Base-by-base conservation (phyloP, 371 early-diverging fungal species). In the Mucor indicus region DNA sequence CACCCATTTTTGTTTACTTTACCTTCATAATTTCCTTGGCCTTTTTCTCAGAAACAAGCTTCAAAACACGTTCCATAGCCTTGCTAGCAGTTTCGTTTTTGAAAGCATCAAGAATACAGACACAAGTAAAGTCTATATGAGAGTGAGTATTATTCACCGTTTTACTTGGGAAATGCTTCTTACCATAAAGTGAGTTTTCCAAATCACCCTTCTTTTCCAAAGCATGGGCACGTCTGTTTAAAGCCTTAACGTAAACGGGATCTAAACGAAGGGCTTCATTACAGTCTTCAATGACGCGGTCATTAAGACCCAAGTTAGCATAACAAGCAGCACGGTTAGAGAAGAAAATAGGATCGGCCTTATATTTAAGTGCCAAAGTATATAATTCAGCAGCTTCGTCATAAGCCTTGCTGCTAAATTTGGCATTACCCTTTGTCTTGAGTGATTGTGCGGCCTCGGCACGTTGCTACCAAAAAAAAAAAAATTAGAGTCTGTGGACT, bases 261-360 rank as follows among this genome's bases (percentile, higher is more conserved):
- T 90, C 89, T 21, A 84, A 71, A 46, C 80, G 74, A 17, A 94
- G 68, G 3, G 93, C 93, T 49, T 61, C 62, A 30, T 71, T 78
- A 60, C 86, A 82, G 60, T 87, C 88, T 31, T 79, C 79, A 55
- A 88, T 83, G 24, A 88, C 92, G 35, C 83, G 75, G 12, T 83
- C 85, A 49, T 85, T 77, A 47, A 86, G 59, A 27, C 83, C 84
- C 38, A 85, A 63, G 48, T 87, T 83, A 4, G 86, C 82, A 56
- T 85, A 89, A 68, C 93, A 94, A 11, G 95, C 98, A 11, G 96
- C 97, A 36, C 98, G 87, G 81, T 98, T 98, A 54, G 92, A 86
- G 72, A 79, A 96, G 55, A 84, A 96, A 38, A 98, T 88, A 11
- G 90, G 84, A 62, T 92, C 84, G 7, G 74, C 69, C 46, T 77